Percentiles rank a stretch among this genome's conserved stretches.
These are phyloP conservation scores for Gossypium davidsonii DNA, from an alignment of 441 rosid species.

Conservation along the genomic window DNA sequence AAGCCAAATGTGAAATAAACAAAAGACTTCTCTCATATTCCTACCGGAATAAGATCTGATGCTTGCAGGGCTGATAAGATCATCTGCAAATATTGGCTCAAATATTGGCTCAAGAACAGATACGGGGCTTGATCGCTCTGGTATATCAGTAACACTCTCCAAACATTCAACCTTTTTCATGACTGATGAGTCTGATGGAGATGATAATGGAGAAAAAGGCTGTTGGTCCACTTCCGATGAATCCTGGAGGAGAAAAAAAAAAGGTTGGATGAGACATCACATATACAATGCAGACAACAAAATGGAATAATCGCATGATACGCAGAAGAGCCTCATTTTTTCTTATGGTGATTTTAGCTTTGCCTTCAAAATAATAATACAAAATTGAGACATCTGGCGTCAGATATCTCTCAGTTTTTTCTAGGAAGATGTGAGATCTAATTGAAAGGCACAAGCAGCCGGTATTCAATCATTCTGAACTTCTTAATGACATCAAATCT, in stretches of 20 bases:
- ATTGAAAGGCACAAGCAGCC: neutral
- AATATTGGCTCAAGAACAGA: constrained; percentile 87
- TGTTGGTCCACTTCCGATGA: constrained; percentile 25
- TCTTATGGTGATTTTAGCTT: neutral
- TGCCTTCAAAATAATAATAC: neutral
- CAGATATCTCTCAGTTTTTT: neutral
- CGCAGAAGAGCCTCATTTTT: neutral
- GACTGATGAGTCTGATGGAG: constrained; percentile 44
- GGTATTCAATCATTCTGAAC: neutral
- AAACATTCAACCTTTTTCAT: constrained; percentile 38
- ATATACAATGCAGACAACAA: neutral
- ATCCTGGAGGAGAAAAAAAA: constrained; percentile 35
- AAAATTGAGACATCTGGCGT: neutral
- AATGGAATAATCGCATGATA: neutral
- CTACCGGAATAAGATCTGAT: constrained; percentile 54
- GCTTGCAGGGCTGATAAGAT: constrained; percentile 61
- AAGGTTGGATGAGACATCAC: constrained; percentile 3
- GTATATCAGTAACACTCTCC: constrained; percentile 34
- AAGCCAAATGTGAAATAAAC: neutral
- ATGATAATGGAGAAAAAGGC: constrained; percentile 39
- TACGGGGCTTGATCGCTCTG: constrained; percentile 70
- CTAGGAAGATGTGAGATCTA: neutral
- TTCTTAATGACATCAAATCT: constrained; percentile 2
- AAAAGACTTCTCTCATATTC: constrained; percentile 10
- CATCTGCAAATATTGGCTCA: constrained; percentile 63